Evolutionary conservation across 164 flowering plant species (phyloP), one percentile per base, ranked within the genome.

Genomic region (Piper betle): DNA sequence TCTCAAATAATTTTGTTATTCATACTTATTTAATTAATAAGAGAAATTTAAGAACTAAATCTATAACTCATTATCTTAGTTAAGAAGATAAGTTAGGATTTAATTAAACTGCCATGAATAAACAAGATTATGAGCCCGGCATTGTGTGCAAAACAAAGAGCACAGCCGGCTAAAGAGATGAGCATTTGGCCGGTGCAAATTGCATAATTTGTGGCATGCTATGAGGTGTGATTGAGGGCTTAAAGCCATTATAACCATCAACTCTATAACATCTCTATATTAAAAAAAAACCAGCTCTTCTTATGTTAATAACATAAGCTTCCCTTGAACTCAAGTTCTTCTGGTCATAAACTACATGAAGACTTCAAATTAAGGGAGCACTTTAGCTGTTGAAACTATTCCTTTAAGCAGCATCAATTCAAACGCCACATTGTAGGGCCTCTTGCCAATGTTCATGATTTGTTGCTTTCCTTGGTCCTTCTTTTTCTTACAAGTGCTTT

Each of bases 171-270:
- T 52, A 1, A 42, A 9, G 13, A 41, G 19, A n/a, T 6, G 7
- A 39, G 62, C 25, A 40, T 10, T 15, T 3, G 50, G 50, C 6
- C 50, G 50, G 50, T 46, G 50, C 50, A 46, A 46, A 46, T 46
- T 54, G 56, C 56, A 54, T 25, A 54, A 54, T 54, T 13, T 54
- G 20, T 10, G 56, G 56, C 56, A 46, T 46, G 50, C 50, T 12
- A 46, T 12, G 50, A 15, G 33, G 33, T 25, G 33, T 25, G 50
- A 0, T 42, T 46, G 50, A 46, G 10, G 9, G 15, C 50, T 10
- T 46, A 8, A 10, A 46, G 50, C 50, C 50, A 46, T 46, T 12
- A 46, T 46, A 46, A 46, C 50, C 15, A 46, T 2, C 50, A 46
- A 9, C 50, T 46, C 12, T 10, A 6, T 9, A 15, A 9, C 15